These are phyloP conservation scores for Colletotrichum ledebouriae DNA, from an alignment of 2,329 filamentous ascomycete species.

Conservation along the genomic window DNA sequence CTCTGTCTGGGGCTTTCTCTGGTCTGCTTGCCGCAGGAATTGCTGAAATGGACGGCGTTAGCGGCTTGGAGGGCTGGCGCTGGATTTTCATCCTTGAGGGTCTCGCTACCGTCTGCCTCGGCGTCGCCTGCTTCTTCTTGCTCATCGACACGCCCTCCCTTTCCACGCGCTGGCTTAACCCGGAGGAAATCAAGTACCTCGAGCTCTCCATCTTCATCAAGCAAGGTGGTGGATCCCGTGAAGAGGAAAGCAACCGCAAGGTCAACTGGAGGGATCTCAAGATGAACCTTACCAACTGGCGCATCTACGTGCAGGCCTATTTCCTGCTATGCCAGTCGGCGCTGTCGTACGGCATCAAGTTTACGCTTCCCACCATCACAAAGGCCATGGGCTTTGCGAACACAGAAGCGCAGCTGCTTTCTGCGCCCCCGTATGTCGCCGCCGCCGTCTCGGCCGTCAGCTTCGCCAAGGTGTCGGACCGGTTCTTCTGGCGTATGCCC, in stretches of 20 bases:
- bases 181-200: conserved; percentile 47
- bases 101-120: conserved; percentile 49
- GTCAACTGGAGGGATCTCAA: conserved; percentile 48
- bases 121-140: conserved; percentile 44
- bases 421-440: conserved; percentile 46
- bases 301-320: conserved; percentile 52
- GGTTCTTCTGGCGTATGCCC: conserved; percentile 72
- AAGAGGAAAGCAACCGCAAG: conserved; percentile 44
- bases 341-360: conserved; percentile 53
- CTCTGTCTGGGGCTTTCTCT: conserved; percentile 75
- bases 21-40: conserved; percentile 71
- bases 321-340: conserved; percentile 49
- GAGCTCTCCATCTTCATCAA: conserved; percentile 51
- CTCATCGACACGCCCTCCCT: conserved; percentile 46
- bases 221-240: conserved; percentile 41
- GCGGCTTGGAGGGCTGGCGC: conserved; percentile 58
- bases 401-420: conserved; percentile 48
- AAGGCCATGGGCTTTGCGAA: conserved; percentile 53
- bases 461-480: conserved; percentile 76
- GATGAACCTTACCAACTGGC: conserved; percentile 50
- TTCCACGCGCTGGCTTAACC: conserved; percentile 46
- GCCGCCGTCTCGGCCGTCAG: conserved; percentile 65
- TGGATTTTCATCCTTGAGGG: conserved; percentile 48
- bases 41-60: conserved; percentile 60
- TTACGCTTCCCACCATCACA: conserved; percentile 54